Evolutionary conservation across 768 basidiomycete genomes (phyloP).

Genomic region (Termitomyces sp.): DNA sequence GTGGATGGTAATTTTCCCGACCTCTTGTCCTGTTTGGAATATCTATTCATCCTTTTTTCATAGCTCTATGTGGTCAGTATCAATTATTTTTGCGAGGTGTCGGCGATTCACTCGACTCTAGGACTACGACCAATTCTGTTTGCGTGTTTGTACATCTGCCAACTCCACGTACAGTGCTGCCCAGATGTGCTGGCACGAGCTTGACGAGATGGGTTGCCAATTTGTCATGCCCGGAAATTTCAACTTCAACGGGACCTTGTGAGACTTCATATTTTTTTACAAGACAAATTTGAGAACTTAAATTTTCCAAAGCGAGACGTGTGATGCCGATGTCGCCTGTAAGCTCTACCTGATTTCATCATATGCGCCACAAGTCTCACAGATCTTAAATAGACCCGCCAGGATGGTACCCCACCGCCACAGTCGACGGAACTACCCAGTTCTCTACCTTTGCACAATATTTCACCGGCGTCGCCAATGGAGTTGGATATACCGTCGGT

Average conservation of each 20-base stretch:
- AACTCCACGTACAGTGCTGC: slow-evolving; percentile 40
- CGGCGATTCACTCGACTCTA: slow-evolving; percentile 1
- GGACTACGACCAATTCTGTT: slow-evolving; percentile 35
- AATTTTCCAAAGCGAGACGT: slow-evolving; percentile 28
- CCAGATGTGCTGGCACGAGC: slow-evolving; percentile 43
- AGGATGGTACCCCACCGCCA: slow-evolving; percentile 42
- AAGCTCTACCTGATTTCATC: slow-evolving; percentile 5
- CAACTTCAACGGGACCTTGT: slow-evolving; percentile 39
- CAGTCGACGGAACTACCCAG: slow-evolving; percentile 29
- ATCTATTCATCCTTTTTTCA: not conserved
- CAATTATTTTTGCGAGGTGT: not conserved
- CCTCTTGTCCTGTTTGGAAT: not conserved
- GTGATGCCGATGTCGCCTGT: slow-evolving; percentile 44
- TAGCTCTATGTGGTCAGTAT: slow-evolving; percentile 30
- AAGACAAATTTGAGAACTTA: not conserved
- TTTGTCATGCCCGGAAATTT: slow-evolving; percentile 48
- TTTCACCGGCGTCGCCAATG: slow-evolving; percentile 34
- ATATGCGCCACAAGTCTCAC: not conserved
- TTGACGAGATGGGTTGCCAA: slow-evolving; percentile 42
- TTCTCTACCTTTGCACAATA: slow-evolving; percentile 44
- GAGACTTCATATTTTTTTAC: slow-evolving; percentile 9
- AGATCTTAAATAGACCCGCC: slow-evolving; percentile 30
- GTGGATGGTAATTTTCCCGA: slow-evolving; percentile 35
- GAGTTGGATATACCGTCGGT: slow-evolving; percentile 36
- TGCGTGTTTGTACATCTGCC: slow-evolving; percentile 40